Evolutionary conservation across 371 early-diverging fungal species (phyloP), one percentile per base, ranked within the genome.

Genomic region (Rhizopus delemar): DNA sequence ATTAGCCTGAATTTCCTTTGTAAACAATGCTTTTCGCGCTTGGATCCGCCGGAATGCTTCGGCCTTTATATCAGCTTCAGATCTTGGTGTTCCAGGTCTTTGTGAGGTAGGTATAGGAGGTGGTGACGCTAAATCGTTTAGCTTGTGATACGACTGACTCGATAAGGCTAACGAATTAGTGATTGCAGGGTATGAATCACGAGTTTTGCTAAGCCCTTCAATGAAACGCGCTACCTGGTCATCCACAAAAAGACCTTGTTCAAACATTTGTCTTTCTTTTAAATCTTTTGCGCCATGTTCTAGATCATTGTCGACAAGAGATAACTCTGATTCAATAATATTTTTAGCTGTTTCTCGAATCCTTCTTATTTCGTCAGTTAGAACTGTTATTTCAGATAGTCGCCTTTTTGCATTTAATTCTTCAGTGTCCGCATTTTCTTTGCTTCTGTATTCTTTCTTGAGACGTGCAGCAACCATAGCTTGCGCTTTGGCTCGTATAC

Each of bases 181-280:
- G 45, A 12, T 29, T 12, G n/a, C 22, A 35, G 9, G 34, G 13
- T 29, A 29, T 12, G 58, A 31, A 4, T 50, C 22, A 4, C 28
- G 38, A 9, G 36, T 3, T 31, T 62, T 43, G 11, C 68, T 59
- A 12, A 77, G 41, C 0, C 58, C 45, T 48, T 75, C 74, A 36
- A 78, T 78, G 39, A 75, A 78, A 0, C 61, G 61, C 31, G 74
- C 72, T 11, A 78, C 28, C 32, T 63, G 59, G 53, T 70, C 72
- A 7, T 63, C 49, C 8, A 78, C 68, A 63, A 65, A 78, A 0
- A 75, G 39, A 0, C 79, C 79, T 45, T 73, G 67, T 49, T 78
- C 79, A 70, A 78, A 78, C 79, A 78, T 78, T 46, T 75, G 71
- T 39, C 65, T 64, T 5, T 75, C 65, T 12, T 57, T 66, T 12